Evolutionary conservation across 495 filamentous ascomycete genomes (phyloP), one percentile per base, ranked within the genome.

Genomic region (Penicillium paradoxum): DNA sequence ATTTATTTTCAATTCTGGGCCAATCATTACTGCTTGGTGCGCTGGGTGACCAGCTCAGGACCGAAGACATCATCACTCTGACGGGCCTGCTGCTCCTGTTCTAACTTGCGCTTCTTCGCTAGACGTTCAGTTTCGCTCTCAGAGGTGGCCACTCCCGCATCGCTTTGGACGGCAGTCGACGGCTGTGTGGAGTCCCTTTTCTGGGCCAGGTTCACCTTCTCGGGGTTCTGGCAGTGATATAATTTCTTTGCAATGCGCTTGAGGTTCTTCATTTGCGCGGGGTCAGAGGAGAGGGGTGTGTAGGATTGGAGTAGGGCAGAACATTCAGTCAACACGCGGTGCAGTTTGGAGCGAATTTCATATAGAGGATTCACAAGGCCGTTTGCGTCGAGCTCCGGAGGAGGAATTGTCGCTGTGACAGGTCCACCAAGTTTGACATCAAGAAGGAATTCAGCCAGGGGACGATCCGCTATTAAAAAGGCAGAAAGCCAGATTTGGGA

Each of bases 401-500:
- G n/a, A 9, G 63, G 42, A 5, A 40, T 54, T 10, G 51, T 50
- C 10, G 52, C 43, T 42, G 47, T 45, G 42, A 59, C 45, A n/a
- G 66, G 59, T 0, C 59, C 64, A 27, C 72, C 73, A 38, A 95
- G 79, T 60, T 93, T 95, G 2, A 83, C 76, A 36, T 80, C 74
- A 11, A 97, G 78, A 63, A 95, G 87, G 55, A 85, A 84, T 56
- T 81, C 72, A 1, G 83, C 80, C 13, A 97, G 73, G 5, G 82
- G 84, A 33, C 75, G 72, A 62, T 98, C 93, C 0, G 83, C 87
- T 48, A 91, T 72, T 13, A 83, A 73, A 24, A 97, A 72, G 0
- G 91, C 83, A 0, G 89, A 83, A 17, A 96, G 77, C 85, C 89
- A 91, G 65, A 97, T 93, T 67, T 98, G 93, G 13, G 87, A 86